These are phyloP conservation scores for Populus pruinosa DNA, from an alignment of 345 rosid species.

Conservation along the genomic window DNA sequence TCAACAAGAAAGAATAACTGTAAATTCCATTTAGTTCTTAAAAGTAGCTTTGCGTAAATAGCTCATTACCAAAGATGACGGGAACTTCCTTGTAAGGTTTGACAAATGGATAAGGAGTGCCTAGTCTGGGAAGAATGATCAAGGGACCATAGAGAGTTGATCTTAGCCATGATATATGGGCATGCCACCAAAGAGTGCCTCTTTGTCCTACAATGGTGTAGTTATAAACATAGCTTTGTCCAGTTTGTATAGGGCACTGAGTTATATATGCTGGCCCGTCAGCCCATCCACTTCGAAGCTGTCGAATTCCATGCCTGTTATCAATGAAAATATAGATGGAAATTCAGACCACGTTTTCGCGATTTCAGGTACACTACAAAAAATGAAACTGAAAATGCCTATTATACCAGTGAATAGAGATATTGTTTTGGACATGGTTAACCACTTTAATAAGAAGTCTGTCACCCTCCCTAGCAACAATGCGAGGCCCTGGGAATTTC, in stretches of 20 bases:
- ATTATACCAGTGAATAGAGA: constrained; percentile 19
- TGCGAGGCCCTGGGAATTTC: constrained; percentile 13
- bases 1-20: neutral
- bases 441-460: neutral
- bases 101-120: constrained; percentile 2
- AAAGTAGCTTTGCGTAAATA: neutral
- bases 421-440: constrained; percentile 20
- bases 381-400: too few relatives aligned
- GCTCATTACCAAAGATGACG: neutral
- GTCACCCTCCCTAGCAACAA: constrained; percentile 16
- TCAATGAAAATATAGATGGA: neutral
- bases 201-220: constrained; percentile 4
- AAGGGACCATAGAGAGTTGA: constrained; percentile 12
- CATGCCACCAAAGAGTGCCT: constrained; percentile 21
- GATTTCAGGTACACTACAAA: too few relatives aligned
- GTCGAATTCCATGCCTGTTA: too few relatives aligned
- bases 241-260: too few relatives aligned
- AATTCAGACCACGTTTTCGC: too few relatives aligned
- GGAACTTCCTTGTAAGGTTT: neutral
- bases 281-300: too few relatives aligned
- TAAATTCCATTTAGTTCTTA: neutral
- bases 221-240: constrained; percentile 5
- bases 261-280: too few relatives aligned
- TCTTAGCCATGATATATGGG: constrained; percentile 14
- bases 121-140: constrained; percentile 13